phyloP scores from a whole-genome alignment of 495 filamentous ascomycete species.

The Darksidea phi region DNA sequence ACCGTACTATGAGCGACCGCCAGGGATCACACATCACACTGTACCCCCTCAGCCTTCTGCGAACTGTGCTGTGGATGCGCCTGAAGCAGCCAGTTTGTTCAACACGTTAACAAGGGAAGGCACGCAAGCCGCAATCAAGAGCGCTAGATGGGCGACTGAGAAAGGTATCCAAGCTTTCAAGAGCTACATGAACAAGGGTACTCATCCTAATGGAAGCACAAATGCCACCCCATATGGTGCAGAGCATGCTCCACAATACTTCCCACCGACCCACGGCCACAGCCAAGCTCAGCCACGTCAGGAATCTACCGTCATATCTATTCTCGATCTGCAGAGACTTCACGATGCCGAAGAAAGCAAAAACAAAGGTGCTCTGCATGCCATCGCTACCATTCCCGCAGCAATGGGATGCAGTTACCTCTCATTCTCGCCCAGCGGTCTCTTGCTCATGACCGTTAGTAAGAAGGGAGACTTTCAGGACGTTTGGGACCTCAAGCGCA shows the following conservation, averaged over 20 bases:
- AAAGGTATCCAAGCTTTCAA: constrained; percentile 85
- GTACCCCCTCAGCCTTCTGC: constrained; percentile 73
- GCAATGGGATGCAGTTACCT: constrained; percentile 87
- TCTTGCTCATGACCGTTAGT: constrained; percentile 83
- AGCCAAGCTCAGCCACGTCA: constrained; percentile 47
- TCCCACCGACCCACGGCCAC: constrained; percentile 68
- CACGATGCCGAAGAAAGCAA: constrained; percentile 46
- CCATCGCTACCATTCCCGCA: constrained; percentile 75
- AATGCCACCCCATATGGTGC: constrained; percentile 40
- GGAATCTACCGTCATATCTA: constrained; percentile 78
- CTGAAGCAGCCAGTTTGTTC: constrained; percentile 74
- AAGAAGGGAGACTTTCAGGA: constrained; percentile 89
- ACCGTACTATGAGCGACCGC: constrained; percentile 53
- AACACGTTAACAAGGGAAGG: constrained; percentile 84
- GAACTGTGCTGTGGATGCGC: constrained; percentile 73
- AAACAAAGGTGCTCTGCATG: constrained; percentile 51
- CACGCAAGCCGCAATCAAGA: constrained; percentile 85
- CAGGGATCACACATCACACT: constrained; percentile 66
- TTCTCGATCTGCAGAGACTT: constrained; percentile 73
- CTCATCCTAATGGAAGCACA: constrained; percentile 42
- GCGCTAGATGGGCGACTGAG: constrained; percentile 81
- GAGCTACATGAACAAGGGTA: constrained; percentile 77
- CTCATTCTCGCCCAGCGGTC: constrained; percentile 80
- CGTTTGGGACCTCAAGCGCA: constrained; percentile 88
- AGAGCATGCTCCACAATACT: constrained; percentile 44